These are phyloP conservation scores for Paracorniculantispora psalliotae DNA, from an alignment of 2,329 filamentous ascomycete genomes.

Conservation along the genomic window DNA sequence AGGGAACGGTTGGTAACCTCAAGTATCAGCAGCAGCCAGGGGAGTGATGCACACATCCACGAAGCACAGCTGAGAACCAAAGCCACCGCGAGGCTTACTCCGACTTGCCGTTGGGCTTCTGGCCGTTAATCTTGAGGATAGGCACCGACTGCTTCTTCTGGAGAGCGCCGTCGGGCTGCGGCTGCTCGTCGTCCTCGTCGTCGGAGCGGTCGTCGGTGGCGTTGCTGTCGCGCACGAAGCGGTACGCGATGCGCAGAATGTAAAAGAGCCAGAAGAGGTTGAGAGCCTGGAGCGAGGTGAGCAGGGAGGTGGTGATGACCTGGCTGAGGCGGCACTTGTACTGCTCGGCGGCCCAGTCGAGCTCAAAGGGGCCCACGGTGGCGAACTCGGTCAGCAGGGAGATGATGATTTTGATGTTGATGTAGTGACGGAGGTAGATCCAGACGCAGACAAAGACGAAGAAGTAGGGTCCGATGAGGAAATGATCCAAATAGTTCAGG, in stretches of 20 bases:
- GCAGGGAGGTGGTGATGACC: constrained; percentile 59
- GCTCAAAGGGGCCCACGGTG: constrained; percentile 67
- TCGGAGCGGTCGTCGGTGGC: constrained; percentile 70
- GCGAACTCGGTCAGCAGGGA: constrained; percentile 71
- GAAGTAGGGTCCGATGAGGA: constrained; percentile 79
- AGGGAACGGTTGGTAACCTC: too few relatives aligned
- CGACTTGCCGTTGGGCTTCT: constrained; percentile 16
- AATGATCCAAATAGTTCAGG: constrained; percentile 82
- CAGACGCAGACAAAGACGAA: constrained; percentile 74
- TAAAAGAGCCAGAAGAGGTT: constrained; percentile 81
- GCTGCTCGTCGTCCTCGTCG: constrained; percentile 57
- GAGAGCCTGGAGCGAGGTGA: constrained; percentile 64
- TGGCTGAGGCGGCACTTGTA: constrained; percentile 72
- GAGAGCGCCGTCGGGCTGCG: constrained; percentile 33
- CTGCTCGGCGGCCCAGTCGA: constrained; percentile 71
- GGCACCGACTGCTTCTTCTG: constrained; percentile 20
- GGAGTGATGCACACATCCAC: too few relatives aligned
- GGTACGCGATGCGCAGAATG: constrained; percentile 69
- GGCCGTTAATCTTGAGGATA: constrained; percentile 13
- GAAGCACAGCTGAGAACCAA: too few relatives aligned
- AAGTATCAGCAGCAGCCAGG: too few relatives aligned
- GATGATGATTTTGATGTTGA: constrained; percentile 72
- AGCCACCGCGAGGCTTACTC: too few relatives aligned
- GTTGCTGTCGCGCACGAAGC: constrained; percentile 58
- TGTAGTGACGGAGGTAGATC: constrained; percentile 85